Evolutionary conservation across 768 basidiomycete genomes (phyloP).

Genomic region (Rhodotorula graminis): DNA sequence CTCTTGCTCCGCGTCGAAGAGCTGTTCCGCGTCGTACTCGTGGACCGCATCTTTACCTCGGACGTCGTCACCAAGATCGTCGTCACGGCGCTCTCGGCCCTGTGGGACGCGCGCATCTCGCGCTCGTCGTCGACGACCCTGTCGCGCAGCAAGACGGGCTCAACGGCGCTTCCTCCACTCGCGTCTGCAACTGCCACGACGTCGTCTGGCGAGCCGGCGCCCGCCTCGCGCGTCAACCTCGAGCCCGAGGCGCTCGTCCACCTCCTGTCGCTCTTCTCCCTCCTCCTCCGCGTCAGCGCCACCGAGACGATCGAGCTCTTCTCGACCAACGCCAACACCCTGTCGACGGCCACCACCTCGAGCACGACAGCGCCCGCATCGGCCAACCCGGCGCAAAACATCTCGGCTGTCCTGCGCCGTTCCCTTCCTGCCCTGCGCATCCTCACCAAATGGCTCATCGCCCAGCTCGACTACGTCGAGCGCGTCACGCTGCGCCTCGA

Average conservation of each 20-base stretch:
- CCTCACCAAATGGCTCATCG: slow-evolving; percentile 79
- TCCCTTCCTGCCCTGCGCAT: slow-evolving; percentile 81
- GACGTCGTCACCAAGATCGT: slow-evolving; percentile 72
- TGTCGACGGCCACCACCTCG: neutral
- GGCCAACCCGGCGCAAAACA: slow-evolving; percentile 67
- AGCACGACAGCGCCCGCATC: neutral
- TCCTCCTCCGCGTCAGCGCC: slow-evolving; percentile 63
- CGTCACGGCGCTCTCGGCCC: slow-evolving; percentile 68
- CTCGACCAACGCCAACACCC: neutral
- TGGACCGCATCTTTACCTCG: slow-evolving; percentile 64
- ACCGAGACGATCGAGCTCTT: slow-evolving; percentile 53
- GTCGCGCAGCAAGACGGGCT: neutral
- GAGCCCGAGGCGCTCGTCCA: slow-evolving; percentile 67
- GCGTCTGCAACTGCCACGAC: neutral
- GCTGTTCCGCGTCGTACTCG: slow-evolving; percentile 61
- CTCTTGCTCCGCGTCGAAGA: slow-evolving; percentile 55
- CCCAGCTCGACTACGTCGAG: slow-evolving; percentile 65
- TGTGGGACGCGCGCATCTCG: slow-evolving; percentile 78
- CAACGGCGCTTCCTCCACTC: neutral
- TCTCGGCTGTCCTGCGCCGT: slow-evolving; percentile 78
- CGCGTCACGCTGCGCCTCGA: slow-evolving; percentile 44
- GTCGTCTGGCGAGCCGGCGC: neutral
- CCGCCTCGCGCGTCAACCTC: slow-evolving; percentile 35
- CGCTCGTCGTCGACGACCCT: slow-evolving; percentile 44
- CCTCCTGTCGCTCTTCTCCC: slow-evolving; percentile 61